Evolutionary conservation across 768 basidiomycete genomes (phyloP).

Genomic region (Auricularia sp.): DNA sequence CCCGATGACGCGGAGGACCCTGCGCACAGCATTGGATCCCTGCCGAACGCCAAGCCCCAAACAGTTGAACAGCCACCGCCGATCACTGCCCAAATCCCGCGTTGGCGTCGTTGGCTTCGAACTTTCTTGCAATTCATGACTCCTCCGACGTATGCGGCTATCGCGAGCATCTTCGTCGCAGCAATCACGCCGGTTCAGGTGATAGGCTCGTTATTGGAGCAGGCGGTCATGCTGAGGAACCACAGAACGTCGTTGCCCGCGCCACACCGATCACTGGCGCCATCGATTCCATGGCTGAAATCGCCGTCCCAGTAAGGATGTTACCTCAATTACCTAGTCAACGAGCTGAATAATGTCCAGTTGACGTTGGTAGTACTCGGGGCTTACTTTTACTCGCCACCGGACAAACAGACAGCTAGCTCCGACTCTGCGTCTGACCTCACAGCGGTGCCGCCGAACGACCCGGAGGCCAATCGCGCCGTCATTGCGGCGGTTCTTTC

Average conservation of each 20-base stretch:
- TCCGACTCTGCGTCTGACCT: neutral
- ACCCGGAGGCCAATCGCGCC: neutral
- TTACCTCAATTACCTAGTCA: neutral
- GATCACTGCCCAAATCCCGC: neutral
- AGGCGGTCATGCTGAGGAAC: neutral
- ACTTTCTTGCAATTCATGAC: neutral
- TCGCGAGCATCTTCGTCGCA: neutral
- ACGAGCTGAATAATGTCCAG: neutral
- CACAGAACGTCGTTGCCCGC: neutral
- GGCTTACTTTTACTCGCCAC: neutral
- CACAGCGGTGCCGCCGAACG: neutral
- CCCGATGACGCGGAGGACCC: neutral
- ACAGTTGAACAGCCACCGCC: neutral
- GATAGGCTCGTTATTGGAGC: neutral
- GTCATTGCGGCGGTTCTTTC: neutral
- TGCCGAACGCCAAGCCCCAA: neutral
- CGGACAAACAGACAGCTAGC: neutral
- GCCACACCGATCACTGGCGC: neutral
- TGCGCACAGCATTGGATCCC: neutral
- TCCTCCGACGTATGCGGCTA: neutral
- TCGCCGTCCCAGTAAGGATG: neutral
- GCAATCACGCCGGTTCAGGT: neutral
- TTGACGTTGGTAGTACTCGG: neutral
- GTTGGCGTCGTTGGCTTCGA: neutral
- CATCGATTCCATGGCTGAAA: neutral